Conservation (phyloP, 495 filamentous ascomycete genomes). For the Neohortaea acidophila region DNA sequence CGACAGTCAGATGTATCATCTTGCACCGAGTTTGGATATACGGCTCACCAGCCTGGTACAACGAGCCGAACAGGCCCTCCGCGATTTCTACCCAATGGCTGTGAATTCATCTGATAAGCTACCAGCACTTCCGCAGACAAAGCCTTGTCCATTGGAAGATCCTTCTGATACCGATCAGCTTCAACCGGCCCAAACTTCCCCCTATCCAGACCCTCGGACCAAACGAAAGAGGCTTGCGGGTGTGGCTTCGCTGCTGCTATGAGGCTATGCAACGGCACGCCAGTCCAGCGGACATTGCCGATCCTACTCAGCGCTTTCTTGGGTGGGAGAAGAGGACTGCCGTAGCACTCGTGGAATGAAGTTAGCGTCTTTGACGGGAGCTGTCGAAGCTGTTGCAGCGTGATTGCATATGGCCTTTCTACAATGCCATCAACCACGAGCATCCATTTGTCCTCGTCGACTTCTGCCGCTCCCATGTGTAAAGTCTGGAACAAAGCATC, state of each 20-base stretch:
- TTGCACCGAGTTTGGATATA: no score
- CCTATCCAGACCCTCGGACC: conserved; percentile 4
- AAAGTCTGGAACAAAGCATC: conserved; percentile 6
- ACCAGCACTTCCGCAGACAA: conserved; percentile 2
- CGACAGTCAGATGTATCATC: no score
- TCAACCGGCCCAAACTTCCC: background rate
- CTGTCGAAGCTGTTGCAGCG: background rate
- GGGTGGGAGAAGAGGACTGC: conserved; percentile 1
- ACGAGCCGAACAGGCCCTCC: conserved; percentile 5
- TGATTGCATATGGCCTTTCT: background rate
- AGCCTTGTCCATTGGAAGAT: conserved; percentile 4
- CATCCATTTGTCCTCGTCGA: background rate
- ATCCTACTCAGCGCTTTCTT: conserved; percentile 3
- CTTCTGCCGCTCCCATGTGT: conserved; percentile 7
- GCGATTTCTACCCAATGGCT: background rate
- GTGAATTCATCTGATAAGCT: conserved; percentile 4
- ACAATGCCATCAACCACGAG: conserved; percentile 3
- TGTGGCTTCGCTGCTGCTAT: background rate
- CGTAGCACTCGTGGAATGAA: conserved; percentile 6
- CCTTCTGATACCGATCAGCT: conserved; percentile 7
- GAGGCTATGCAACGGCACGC: conserved; percentile 2
- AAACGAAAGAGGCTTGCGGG: background rate
- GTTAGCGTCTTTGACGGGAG: conserved; percentile 4
- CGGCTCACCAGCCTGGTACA: conserved; percentile 8
- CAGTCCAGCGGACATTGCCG: conserved; percentile 6